Conservation (phyloP, 805 yeast genomes). For the Brettanomyces nanus region DNA sequence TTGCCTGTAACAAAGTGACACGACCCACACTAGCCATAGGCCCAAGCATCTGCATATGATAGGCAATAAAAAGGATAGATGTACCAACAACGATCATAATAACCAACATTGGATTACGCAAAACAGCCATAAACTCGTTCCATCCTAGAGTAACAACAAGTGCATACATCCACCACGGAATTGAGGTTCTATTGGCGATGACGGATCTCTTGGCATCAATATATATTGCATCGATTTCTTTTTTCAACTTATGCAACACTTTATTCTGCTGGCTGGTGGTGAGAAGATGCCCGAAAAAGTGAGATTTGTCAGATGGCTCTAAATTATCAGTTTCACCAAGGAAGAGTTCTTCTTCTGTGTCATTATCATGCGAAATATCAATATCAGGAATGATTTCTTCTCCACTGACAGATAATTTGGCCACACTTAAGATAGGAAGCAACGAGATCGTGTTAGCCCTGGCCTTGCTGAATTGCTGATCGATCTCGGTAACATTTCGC, state of each 20-base stretch:
- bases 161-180: constrained; percentile 77
- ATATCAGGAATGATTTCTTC: constrained; percentile 53
- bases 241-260: constrained; percentile 53
- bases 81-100: constrained; percentile 47
- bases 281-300: constrained; percentile 49
- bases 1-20: constrained; percentile 49
- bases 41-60: constrained; percentile 63
- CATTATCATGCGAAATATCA: constrained; percentile 33
- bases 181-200: constrained; percentile 64
- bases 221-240: constrained; percentile 69
- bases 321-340: constrained; percentile 30
- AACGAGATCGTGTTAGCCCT: constrained; percentile 46
- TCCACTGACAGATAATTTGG: constrained; percentile 40
- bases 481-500: constrained; percentile 68
- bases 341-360: constrained; percentile 35
- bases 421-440: constrained; percentile 52
- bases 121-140: constrained; percentile 87
- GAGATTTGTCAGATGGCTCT: constrained; percentile 25
- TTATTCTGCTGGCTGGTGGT: constrained; percentile 48
- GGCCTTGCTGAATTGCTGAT: constrained; percentile 52
- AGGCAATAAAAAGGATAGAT: constrained; percentile 59
- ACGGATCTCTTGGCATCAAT: constrained; percentile 86
- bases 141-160: constrained; percentile 77
- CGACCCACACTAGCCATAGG: constrained; percentile 60
- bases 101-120: constrained; percentile 80